Evolutionary conservation across 306 rosid species (phyloP), one percentile per base, ranked within the genome.

Genomic region (Carpinus viminea): DNA sequence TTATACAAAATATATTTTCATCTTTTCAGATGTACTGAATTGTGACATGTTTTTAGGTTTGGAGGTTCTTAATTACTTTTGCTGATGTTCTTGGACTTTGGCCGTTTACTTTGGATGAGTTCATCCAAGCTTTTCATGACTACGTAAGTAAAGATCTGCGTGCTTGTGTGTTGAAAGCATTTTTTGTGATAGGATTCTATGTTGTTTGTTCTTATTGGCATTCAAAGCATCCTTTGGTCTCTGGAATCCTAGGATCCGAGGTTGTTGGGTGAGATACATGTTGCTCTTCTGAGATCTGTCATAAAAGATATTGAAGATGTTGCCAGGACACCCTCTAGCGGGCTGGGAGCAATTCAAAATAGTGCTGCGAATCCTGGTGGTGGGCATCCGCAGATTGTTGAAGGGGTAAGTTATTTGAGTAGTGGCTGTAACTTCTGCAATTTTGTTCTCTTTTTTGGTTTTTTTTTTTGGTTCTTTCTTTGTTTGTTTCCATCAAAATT

Each of bases 101-200:
- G 93, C 82, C 96, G 0, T 93, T 93, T 86, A 93, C 97, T 60
- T 83, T 93, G 73, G 97, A 93, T 85, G 97, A 93, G 78, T 86
- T 93, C 69, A n/a, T 89, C 53, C 97, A 90, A 86, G 93, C 97
- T 73, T 89, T 90, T 81, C 97, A 93, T 85, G 97, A 93, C 70
- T 85, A 90, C 81, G 96, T 93, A 84, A 81, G 93, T 64, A 12
- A 59, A 21, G 15, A 26, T 21, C 17, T 21, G 2, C 2, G 15
- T 59, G 13, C 4, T 3, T 56, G 26, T 43, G 50, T 59, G 4
- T 48, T 17, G 66, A 12, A 43, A 38, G 18, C 75, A 60, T 53
- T 78, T 68, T 69, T 52, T 72, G 60, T 74, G 75, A 55, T 50
- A 68, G 69, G 70, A 20, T 56, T 61, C 28, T 78, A n/a, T 51